Evolutionary conservation across 257 asterid genomes (phyloP), one percentile per base, ranked within the genome.

Genomic region (Primulina tabacum): DNA sequence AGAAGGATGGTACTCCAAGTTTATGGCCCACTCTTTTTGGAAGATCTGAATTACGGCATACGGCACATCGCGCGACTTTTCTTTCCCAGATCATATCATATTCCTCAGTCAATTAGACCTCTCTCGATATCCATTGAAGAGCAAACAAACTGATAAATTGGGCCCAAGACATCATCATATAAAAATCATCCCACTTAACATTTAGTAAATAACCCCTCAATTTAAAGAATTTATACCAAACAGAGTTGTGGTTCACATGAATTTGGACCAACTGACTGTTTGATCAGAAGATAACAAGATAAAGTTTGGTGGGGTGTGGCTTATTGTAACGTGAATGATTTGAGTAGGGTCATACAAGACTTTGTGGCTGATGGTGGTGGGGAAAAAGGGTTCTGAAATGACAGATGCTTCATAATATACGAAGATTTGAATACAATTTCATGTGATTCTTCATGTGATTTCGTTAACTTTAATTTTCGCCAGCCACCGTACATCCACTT

Each of bases 341-440:
- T 40, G 52, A 40, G 52, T 40, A 10, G 52, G 52, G 34, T 61
- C 66, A 0, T 32, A 14, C 7, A 18, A 32, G 43, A 37, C 43
- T 62, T 2, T 32, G 28, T 62, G 34, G 69, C 38, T 8, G 59
- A 20, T 65, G 68, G 34, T 70, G 26, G 26, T 24, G 26, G 26
- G 26, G 26, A 24, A 24, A 24, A 24, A 24, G 26, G 26, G 26
- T 24, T 24, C 26, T 24, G 26, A 24, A 24, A 24, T 24, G 26
- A 24, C 26, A 24, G 26, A 12, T 69, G 76, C 73, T 32, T 69
- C 29, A 29, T 37, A 47, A 55, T 55, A 63, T 33, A 59, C 29
- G 59, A n/a, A 28, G 53, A 68, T 69, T 56, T 29, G 52, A n/a
- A 12, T 50, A 62, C 67, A 32, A 62, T 12, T 62, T 20, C 66